A percentile compares a stretch with the other conserved stretches of the same genome.
Conservation (phyloP, 140 eudicot genomes). For the Artemisia princeps region DNA sequence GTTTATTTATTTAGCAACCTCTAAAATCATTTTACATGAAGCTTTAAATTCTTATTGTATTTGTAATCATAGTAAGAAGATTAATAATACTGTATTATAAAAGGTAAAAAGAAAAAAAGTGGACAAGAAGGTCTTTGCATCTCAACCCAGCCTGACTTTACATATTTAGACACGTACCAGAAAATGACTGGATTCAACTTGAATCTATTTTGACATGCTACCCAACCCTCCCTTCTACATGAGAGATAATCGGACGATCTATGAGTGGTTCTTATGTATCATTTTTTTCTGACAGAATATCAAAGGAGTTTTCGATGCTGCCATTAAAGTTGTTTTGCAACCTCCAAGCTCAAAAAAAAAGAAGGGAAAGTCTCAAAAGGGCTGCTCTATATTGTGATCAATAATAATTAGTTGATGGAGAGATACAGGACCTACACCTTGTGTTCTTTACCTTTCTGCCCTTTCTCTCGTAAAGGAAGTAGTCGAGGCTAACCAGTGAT, state of each 20-base stretch:
- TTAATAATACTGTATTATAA: too few species aligned
- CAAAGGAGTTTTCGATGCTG: conserved; percentile 80
- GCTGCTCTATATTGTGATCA: conserved; percentile 59
- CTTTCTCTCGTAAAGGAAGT: conserved; percentile 23
- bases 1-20: too few species aligned
- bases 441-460: conserved; percentile 11
- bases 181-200: too few species aligned
- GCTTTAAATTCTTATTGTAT: neutral
- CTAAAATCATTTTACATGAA: too few species aligned
- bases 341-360: conserved; percentile 81
- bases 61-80: neutral
- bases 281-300: conserved; percentile 46
- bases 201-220: too few species aligned
- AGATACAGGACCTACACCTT: conserved; percentile 3
- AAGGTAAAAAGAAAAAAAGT: too few species aligned
- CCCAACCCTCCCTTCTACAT: neutral
- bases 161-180: too few species aligned
- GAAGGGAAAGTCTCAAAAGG: conserved; percentile 61
- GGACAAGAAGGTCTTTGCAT: too few species aligned
- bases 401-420: conserved; percentile 7
- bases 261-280: neutral
- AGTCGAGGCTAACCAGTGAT: conserved; percentile 22
- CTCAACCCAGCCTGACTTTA: too few species aligned
- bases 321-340: conserved; percentile 63
- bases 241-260: neutral